Evolutionary conservation across 768 basidiomycete genomes (phyloP).

Genomic region (Suillus brevipes): DNA sequence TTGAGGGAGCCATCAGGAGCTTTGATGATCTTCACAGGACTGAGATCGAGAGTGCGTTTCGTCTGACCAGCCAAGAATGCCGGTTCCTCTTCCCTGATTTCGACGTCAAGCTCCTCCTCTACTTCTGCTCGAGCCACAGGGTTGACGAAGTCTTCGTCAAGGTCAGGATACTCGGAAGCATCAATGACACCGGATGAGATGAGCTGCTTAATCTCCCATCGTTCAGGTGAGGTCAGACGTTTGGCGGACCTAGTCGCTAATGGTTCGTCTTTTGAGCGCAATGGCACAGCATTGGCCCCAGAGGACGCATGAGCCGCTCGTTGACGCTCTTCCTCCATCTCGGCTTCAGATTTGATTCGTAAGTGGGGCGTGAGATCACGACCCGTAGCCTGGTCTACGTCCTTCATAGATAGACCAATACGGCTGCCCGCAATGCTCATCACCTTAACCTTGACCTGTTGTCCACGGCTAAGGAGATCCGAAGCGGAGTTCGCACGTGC

Average conservation of each 20-base stretch:
- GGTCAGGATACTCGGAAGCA: constrained; percentile 91
- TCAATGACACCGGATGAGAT: constrained; percentile 93
- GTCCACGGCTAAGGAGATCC: constrained; percentile 83
- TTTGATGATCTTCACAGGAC: constrained; percentile 97
- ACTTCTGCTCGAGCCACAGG: constrained; percentile 80
- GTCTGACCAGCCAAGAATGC: constrained; percentile 96
- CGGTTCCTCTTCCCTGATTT: constrained; percentile 95
- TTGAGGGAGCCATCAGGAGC: constrained; percentile 98
- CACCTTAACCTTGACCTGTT: constrained; percentile 93
- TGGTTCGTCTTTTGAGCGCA: constrained; percentile 54
- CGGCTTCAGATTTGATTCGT: constrained; percentile 91
- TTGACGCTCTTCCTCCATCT: constrained; percentile 79
- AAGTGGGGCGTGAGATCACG: constrained; percentile 93
- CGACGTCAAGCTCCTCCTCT: constrained; percentile 96
- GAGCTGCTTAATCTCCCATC: constrained; percentile 99
- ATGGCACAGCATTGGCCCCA: constrained; percentile 86
- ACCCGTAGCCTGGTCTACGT: constrained; percentile 90
- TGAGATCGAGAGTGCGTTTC: constrained; percentile 91
- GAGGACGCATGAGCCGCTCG: constrained; percentile 64
- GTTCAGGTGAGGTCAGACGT: constrained; percentile 91
- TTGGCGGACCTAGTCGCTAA: constrained; percentile 74
- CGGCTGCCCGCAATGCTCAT: constrained; percentile 86
- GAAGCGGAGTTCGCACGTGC: constrained; percentile 83
- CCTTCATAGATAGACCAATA: constrained; percentile 93
- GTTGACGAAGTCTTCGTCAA: constrained; percentile 83